A percentile compares a stretch with the other conserved stretches of the same genome.
These are phyloP conservation scores for Botrytis hyacinthi DNA, from an alignment of 2,329 filamentous ascomycete species.

Conservation along the genomic window DNA sequence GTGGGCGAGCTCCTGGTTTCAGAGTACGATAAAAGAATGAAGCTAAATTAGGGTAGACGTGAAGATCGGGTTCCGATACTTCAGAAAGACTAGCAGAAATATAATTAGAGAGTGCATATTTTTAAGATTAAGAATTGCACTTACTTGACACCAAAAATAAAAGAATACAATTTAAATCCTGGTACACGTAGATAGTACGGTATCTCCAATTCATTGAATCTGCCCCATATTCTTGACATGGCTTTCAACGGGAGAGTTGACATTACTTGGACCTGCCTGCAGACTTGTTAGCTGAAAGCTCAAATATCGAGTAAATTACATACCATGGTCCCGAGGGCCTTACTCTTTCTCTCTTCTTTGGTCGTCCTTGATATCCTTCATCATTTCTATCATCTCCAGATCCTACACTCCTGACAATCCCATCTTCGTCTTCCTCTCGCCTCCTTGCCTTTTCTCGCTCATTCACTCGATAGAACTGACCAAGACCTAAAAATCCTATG, in stretches of 20 bases:
- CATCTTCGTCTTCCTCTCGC: conserved; percentile 42
- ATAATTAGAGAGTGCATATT: conserved; percentile 25
- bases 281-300: conserved; percentile 24
- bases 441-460: conserved; percentile 46
- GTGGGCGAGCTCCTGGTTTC: conserved; percentile 81
- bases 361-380: conserved; percentile 45
- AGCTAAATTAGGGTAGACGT: conserved; percentile 86
- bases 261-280: conserved; percentile 69
- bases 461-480: conserved; percentile 62
- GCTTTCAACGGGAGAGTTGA: conserved; percentile 71
- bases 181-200: conserved; percentile 69
- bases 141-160: conserved; percentile 68
- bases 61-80: conserved; percentile 83
- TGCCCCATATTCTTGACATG: conserved; percentile 68
- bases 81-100: conserved; percentile 65
- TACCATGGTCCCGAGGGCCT: conserved; percentile 66
- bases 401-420: conserved; percentile 27
- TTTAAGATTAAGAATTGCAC: conserved; percentile 21
- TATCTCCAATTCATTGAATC: conserved; percentile 70
- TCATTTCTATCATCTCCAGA: conserved; percentile 40
- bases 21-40: conserved; percentile 96
- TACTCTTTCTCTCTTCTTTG: conserved; percentile 53
- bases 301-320: conserved; percentile 22
- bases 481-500: conserved; percentile 63
- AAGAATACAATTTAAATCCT: conserved; percentile 73